Base-by-base conservation (phyloP, 2,329 filamentous ascomycete genomes). In the Penicillium digitatum region DNA sequence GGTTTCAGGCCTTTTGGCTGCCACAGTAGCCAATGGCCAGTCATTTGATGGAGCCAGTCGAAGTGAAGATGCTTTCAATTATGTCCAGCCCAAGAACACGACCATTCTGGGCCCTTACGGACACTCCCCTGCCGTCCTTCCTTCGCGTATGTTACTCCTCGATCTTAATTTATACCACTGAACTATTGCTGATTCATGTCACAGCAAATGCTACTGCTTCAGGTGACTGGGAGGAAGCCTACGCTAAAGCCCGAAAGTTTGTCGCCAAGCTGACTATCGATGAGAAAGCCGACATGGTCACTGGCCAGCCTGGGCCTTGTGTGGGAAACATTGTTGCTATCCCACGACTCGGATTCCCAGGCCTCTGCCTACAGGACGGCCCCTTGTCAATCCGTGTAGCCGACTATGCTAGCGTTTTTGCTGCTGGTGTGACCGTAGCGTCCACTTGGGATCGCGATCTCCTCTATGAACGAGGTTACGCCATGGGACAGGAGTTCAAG, bases 351-450 rank as follows among this genome's bases (percentile, higher is more conserved):
- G 64, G 62, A 35, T 70, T 71, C 45, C 62, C 55, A 14, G 67
- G 65, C 22, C 58, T 71, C 16, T 71, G 69, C 46, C 51, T 71
- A 1, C 68, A 70, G 45, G 63, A 71, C 31, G 66, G 67, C 0
- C 69, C 68, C 1, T 50, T 66, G 45, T 87, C 88, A 22, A 77
- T 92, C 20, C 82, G 87, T 7, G 81, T 82, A 16, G 83, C 85
- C 3, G 86, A 89, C 60, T 84, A 88, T 58, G 82, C 85, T 42
- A 89, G 87, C 1, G 87, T 84, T 0, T 92, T 92, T 62, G 87
- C 87, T 1, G 82, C 87, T 14, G 88, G 88, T 34, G 87, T 91
- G 58, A 89, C 86, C 0, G 81, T 80, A 1, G 87, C 86, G 20
- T 85, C 87, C 1, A 72, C 70, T 8, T 86, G 83, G 83, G 82